These are phyloP conservation scores for Vitis rotundifolia DNA, from an alignment of 164 flowering plant genomes.

Conservation along the genomic window DNA sequence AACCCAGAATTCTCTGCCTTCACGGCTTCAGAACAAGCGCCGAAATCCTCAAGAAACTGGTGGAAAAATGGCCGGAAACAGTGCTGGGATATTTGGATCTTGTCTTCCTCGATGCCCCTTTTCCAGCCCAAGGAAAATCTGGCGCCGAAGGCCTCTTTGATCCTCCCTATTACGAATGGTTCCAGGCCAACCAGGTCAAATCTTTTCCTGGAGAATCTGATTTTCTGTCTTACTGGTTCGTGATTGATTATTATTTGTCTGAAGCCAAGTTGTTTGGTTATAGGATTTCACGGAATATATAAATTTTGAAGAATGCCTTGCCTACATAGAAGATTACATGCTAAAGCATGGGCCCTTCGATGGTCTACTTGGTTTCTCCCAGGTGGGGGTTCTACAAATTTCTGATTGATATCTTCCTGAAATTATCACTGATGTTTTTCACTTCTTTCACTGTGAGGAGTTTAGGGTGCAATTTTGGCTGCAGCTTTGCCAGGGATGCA, in stretches of 20 bases:
- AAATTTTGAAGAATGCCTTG: conserved; percentile 43
- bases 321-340: conserved; percentile 44
- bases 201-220: background rate
- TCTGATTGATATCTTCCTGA: background rate
- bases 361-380: conserved; percentile 50
- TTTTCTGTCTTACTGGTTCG: background rate
- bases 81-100: conserved; percentile 40
- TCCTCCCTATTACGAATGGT: conserved; percentile 65
- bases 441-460: background rate
- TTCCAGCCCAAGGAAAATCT: conserved; percentile 39
- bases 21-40: conserved; percentile 59
- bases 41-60: conserved; percentile 30
- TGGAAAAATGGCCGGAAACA: conserved; percentile 38
- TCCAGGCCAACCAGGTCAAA: conserved; percentile 34
- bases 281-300: conserved; percentile 34
- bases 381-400: conserved; percentile 21
- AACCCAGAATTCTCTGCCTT: conserved; percentile 47
- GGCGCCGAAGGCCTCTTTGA: conserved; percentile 45
- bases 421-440: background rate
- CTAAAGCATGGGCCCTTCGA: conserved; percentile 48
- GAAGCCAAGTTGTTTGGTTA: background rate
- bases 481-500: conserved; percentile 47
- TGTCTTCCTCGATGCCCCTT: conserved; percentile 47
- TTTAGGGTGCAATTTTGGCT: conserved; percentile 42
- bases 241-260: background rate